A percentile compares a stretch with the other conserved stretches of the same genome.
Evolutionary conservation across 2,329 filamentous ascomycete species (phyloP).

Genomic region (Myriosclerotinia curreyana): DNA sequence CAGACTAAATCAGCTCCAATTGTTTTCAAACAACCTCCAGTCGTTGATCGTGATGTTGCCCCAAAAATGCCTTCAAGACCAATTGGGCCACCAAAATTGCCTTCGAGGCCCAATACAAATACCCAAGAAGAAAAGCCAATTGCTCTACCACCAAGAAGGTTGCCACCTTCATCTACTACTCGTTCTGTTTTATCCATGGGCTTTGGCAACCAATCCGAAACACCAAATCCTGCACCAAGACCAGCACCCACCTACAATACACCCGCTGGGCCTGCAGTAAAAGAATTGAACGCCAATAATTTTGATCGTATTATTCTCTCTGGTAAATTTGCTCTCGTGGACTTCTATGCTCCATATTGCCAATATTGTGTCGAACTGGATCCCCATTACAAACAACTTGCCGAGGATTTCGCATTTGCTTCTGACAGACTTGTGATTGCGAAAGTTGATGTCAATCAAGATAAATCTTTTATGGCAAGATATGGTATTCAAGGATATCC

Average conservation of each 20-base stretch:
- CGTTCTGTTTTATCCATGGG: constrained; percentile 33
- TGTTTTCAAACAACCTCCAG: constrained; percentile 33
- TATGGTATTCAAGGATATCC: constrained; percentile 69
- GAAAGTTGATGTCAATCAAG: constrained; percentile 87
- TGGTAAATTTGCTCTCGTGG: constrained; percentile 88
- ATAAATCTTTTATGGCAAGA: constrained; percentile 69
- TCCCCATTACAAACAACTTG: constrained; percentile 82
- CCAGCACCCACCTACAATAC: constrained; percentile 24
- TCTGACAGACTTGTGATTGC: constrained; percentile 79
- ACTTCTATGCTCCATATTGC: constrained; percentile 99
- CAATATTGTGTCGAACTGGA: constrained; percentile 92
- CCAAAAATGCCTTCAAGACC: constrained; percentile 37
- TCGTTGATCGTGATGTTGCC: constrained; percentile 29
- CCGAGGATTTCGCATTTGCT: constrained; percentile 66
- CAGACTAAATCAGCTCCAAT: constrained; percentile 42
- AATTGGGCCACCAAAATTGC: constrained; percentile 49
- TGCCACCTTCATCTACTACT: constrained; percentile 31
- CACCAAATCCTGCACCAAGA: constrained; percentile 27
- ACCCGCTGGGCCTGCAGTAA: constrained; percentile 48
- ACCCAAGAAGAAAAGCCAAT: constrained; percentile 29
- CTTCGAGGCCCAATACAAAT: constrained; percentile 42
- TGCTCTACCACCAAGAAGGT: constrained; percentile 28
- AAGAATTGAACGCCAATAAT: constrained; percentile 82
- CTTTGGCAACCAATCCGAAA: constrained; percentile 32
- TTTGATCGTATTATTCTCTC: constrained; percentile 87